Base-by-base conservation (phyloP, 192 early-diverging fungal species). In the Podila horticola region DNA sequence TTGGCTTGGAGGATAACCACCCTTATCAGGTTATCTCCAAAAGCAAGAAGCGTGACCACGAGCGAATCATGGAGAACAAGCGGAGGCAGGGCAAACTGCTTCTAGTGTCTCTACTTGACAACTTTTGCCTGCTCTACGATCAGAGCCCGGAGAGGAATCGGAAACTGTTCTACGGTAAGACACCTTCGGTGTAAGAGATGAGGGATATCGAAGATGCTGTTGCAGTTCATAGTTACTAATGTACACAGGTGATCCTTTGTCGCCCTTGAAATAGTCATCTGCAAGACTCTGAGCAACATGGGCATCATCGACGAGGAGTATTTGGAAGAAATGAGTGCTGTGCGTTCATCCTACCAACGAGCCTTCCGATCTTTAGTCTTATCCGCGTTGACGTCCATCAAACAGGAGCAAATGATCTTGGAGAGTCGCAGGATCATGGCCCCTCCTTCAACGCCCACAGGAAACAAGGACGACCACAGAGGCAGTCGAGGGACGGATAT, bases 61-160 rank as follows among this genome's bases (percentile, higher is more conserved):
- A 84, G 34, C 67, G 74, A 29, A 66, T 76, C 20, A 8, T 70
- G 45, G 83, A 84, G 17, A 82, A 71, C 52, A 84, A 84, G 36
- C 68, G 83, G 26, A 63, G 83, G 33, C 83, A 86, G 75, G 93
- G 93, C 28, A 89, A 93, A 31, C 84, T 98, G 36, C 82, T 98
- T 0, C 86, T 98, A 19, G 96, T 97, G 0, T 92, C 95, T 24
- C 82, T 98, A 24, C 86, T 98, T 2, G 97, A 98, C 66, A 94
- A 94, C 74, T 98, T 96, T 85, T 96, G 95, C 74, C 82, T 89
- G 36, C 82, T 96, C 24, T 97, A 98, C 83, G 95, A 95, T 77
- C 91, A 96, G 59, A 89, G 90, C 48, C 94, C 94, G 3, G 90
- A 96, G 75, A 89, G 91, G 55, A 97, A 96, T 74, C 92, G 92